These are phyloP conservation scores for Mortierella polycephala DNA, from an alignment of 371 early-diverging fungal species.

Conservation along the genomic window DNA sequence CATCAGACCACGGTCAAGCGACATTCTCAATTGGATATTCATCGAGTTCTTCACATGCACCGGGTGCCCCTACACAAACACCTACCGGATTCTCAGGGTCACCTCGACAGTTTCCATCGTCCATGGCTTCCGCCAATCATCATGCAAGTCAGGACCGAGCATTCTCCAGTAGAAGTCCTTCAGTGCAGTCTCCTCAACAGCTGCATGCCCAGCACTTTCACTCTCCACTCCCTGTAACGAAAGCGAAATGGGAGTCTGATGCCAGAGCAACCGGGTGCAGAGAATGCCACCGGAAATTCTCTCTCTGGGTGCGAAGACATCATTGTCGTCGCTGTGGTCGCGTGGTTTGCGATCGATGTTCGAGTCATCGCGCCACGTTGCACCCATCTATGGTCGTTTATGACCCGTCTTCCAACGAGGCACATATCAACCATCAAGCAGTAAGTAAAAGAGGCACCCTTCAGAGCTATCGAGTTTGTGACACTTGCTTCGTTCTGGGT, in stretches of 20 bases:
- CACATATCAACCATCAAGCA: slow-evolving; percentile 56
- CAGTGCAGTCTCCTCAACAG: slow-evolving; percentile 33
- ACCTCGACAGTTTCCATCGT: background rate
- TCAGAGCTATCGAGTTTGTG: slow-evolving; percentile 70
- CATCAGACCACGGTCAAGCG: no score
- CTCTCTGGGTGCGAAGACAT: slow-evolving; percentile 74
- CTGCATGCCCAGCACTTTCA: slow-evolving; percentile 22
- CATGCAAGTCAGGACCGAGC: slow-evolving; percentile 10
- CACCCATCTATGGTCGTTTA: slow-evolving; percentile 62
- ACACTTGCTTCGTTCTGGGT: slow-evolving; percentile 59
- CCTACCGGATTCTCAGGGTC: background rate
- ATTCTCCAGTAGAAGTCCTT: slow-evolving; percentile 57
- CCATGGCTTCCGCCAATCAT: background rate
- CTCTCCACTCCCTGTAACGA: slow-evolving; percentile 30
- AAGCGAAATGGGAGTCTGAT: slow-evolving; percentile 76
- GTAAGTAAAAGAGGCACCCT: slow-evolving; percentile 53
- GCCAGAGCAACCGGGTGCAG: slow-evolving; percentile 72
- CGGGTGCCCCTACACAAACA: background rate
- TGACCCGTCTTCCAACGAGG: slow-evolving; percentile 59
- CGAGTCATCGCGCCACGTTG: slow-evolving; percentile 65
- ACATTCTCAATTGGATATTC: background rate
- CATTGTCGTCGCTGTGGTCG: slow-evolving; percentile 91
- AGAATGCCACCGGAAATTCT: slow-evolving; percentile 74
- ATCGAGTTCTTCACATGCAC: background rate
- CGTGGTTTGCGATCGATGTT: slow-evolving; percentile 82